A percentile compares a stretch with the other conserved stretches of the same genome.
phyloP scores from a whole-genome alignment of 148 eudicot genomes.

The Suaeda aralocaspica region DNA sequence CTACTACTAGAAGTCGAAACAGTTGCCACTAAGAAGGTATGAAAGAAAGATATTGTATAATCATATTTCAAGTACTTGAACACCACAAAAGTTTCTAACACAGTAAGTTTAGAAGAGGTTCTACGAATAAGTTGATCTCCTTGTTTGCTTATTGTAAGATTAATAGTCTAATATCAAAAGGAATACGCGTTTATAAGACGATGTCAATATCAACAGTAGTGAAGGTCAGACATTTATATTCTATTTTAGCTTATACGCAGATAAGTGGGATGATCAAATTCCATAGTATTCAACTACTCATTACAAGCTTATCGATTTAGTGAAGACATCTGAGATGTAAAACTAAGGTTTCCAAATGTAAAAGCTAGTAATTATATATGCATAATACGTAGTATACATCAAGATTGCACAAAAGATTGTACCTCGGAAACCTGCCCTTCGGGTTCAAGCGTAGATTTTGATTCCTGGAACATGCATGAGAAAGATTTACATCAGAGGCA shows the following conservation, averaged over 20 bases:
- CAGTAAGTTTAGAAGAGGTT: not conserved
- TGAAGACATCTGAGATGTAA: not conserved
- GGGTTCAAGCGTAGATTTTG: constrained; percentile 19
- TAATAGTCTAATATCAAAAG: not conserved
- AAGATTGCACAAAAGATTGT: constrained; percentile 4
- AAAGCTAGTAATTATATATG: constrained; percentile 6
- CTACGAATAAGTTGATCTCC: not conserved
- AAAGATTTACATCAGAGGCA: not conserved
- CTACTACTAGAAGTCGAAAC: too few species aligned
- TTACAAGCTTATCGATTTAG: too few species aligned
- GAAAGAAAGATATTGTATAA: too few species aligned
- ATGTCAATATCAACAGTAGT: not conserved
- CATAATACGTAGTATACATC: not conserved
- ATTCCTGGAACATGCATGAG: constrained; percentile 20
- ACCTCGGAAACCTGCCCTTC: constrained; percentile 20
- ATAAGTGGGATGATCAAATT: not conserved
- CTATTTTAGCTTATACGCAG: not conserved
- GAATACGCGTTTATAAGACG: not conserved
- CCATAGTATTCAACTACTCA: too few species aligned
- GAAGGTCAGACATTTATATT: not conserved
- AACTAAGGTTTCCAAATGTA: not conserved
- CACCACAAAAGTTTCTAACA: not conserved
- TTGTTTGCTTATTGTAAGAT: not conserved
- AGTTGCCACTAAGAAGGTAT: too few species aligned
- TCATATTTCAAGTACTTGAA: too few species aligned